Base-by-base conservation (phyloP, 768 basidiomycete species). In the Rhodotorula diobovata region DNA sequence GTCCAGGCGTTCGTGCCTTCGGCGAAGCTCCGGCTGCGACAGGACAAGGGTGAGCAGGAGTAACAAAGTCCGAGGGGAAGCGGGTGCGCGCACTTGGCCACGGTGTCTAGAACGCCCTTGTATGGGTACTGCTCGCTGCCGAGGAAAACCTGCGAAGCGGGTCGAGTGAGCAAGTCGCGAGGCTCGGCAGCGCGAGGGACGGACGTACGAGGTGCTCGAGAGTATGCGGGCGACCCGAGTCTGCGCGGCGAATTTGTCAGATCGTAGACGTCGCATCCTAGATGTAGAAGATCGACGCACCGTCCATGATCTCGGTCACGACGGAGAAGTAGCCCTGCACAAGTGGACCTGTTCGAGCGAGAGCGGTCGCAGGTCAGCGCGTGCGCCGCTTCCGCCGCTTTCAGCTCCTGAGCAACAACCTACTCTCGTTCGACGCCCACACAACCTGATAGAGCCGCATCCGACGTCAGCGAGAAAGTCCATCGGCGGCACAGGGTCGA, bases 91-190 rank as follows among this genome's bases (percentile, higher is more conserved):
- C 2, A 65, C 70, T 97, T 98, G 6, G 96, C 96, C 32, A 99
- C 84, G 67, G 90, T 88, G 81, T 98, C 95, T 65, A 99, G 69
- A 4, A 70, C 63, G 1, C 72, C 76, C 66, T 98, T 97, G 84
- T 91, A 91, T 0, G 95, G 94, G 78, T 93, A 98, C 76, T 90
- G 88, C 78, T 95, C 88, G 0, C 93, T 95, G 11, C 96, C 96
- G 85, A 97, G 90, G 79, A 98, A 98, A 41, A 97, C 87, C 70
- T 30, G 25, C 16, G 56, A 43, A 43, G 60, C 39, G n/a, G 72
- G 39, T 12, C 41, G 11, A 54, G 72, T 64, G 62, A 54, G 67
- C 67, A 63, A 3, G 9, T 35, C 66, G 35, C 55, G 35, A 55
- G 51, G 9, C 16, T 61, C 28, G 41, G 48, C 28, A 61, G 32